Base-by-base conservation (phyloP, 1,284 basidiomycete genomes). In the Schizophyllum commune region DNA sequence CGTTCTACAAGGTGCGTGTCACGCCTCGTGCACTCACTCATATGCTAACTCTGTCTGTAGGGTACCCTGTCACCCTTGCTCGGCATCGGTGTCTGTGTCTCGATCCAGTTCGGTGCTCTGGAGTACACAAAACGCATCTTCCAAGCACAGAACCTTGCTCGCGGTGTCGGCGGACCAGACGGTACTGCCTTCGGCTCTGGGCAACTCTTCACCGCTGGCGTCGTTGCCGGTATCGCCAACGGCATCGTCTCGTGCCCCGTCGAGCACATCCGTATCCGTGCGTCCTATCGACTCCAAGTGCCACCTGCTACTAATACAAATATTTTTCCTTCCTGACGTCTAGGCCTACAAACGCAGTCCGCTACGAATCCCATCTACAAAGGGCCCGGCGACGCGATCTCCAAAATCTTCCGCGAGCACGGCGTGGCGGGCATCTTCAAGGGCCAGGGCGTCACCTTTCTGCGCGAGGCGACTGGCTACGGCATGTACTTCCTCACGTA, bases 211-310 rank as follows among this genome's bases (percentile, higher is more conserved):
- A 68, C 80, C 0, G 83, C 94, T 4, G 96, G 96, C 65, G 85
- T 93, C 1, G 75, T 85, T 32, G 96, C 95, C 22, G 96, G 96
- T 39, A 73, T 98, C 21, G 90, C 94, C 15, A 99, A 98, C 72
- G 89, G 91, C 54, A 81, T 96, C 60, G 92, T 98, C 19, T 96
- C 95, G 0, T 94, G 94, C 1, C 96, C 96, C 1, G 94, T 99
- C 13, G 96, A 99, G 74, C 95, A 98, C 71, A 94, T 98, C 69
- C 91, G 96, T 79, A 98, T 98, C 68, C 90, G 96, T 89, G 67
- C 71, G 91, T 81, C 63, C 17, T 54, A 61, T 27, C 27, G 5
- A 2, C 27, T 27, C 27, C 27, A 2, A 2, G 27, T 27, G 27
- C 27, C 27, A 27, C 27, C 27, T 27, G 27, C 27, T 27, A 27